Conservation (phyloP, 2,329 filamentous ascomycete species). For the Metarhizium humberi region DNA sequence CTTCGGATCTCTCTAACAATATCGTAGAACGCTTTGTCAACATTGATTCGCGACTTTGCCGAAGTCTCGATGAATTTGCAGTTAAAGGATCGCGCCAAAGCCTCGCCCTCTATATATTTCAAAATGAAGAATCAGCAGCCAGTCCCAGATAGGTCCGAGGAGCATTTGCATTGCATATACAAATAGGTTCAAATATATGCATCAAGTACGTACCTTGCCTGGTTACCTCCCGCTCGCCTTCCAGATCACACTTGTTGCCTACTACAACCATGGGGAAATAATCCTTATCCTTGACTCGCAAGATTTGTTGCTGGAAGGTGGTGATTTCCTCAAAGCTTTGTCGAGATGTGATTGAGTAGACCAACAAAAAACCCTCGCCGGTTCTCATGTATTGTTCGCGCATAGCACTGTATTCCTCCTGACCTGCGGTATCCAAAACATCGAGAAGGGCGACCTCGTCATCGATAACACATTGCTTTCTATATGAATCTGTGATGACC, state of each 20-base stretch:
- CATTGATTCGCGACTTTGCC: slow-evolving; percentile 94
- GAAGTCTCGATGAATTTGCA: slow-evolving; percentile 99
- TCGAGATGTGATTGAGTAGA: slow-evolving; percentile 96
- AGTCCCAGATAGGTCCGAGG: neutral
- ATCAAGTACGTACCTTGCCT: slow-evolving; percentile 62
- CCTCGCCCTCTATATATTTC: slow-evolving; percentile 66
- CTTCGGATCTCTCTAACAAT: slow-evolving; percentile 95
- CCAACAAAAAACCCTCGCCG: slow-evolving; percentile 92
- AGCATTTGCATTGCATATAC: no score
- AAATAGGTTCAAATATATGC: no score
- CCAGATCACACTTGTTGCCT: slow-evolving; percentile 98
- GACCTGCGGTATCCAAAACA: slow-evolving; percentile 94
- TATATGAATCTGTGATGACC: slow-evolving; percentile 73
- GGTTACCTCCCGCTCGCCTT: slow-evolving; percentile 82
- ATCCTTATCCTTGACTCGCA: slow-evolving; percentile 98
- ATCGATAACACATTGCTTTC: slow-evolving; percentile 98
- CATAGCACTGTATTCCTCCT: slow-evolving; percentile 99
- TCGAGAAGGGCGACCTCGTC: slow-evolving; percentile 96
- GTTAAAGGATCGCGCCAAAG: slow-evolving; percentile 74
- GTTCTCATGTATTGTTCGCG: slow-evolving; percentile 99
- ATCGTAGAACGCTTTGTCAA: slow-evolving; percentile 97
- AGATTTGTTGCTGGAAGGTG: slow-evolving; percentile 97
- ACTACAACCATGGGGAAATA: slow-evolving; percentile 99
- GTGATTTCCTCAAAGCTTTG: slow-evolving; percentile 98
- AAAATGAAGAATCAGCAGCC: slow-evolving; percentile 1